phyloP scores from a whole-genome alignment of 1,284 basidiomycete species.

The Sanghuangporus sanghuang region DNA sequence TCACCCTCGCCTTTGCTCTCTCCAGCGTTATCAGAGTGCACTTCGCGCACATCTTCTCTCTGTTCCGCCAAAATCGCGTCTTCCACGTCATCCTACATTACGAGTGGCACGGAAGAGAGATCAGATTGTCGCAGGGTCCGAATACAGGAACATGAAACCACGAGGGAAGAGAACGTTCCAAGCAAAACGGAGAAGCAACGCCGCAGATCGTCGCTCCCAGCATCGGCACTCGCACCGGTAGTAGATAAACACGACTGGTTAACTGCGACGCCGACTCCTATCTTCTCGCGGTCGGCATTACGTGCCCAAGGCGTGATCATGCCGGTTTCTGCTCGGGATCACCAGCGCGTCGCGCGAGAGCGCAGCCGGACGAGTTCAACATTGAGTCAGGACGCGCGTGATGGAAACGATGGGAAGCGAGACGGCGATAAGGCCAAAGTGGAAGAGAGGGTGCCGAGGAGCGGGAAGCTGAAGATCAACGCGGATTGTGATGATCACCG shows the following conservation, averaged over 20 bases:
- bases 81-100: neutral
- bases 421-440: neutral
- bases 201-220: neutral
- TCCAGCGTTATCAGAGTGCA: neutral
- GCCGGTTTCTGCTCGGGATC: slow-evolving; percentile 3
- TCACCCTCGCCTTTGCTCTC: neutral
- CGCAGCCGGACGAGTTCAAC: neutral
- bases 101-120: neutral
- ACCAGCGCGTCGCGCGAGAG: neutral
- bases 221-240: neutral
- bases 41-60: neutral
- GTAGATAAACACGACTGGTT: slow-evolving; percentile 9
- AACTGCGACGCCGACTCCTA: slow-evolving; percentile 1
- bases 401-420: neutral
- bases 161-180: neutral
- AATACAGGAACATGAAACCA: neutral
- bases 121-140: neutral
- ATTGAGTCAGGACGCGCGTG: neutral
- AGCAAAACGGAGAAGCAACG: neutral
- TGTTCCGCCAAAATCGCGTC: neutral
- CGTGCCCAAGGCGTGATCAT: slow-evolving; percentile 7
- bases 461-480: neutral
- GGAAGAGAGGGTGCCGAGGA: neutral
- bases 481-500: neutral
- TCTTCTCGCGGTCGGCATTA: slow-evolving; percentile 2